phyloP scores from a whole-genome alignment of 2,329 filamentous ascomycete species.

The Gyromitra esculenta region DNA sequence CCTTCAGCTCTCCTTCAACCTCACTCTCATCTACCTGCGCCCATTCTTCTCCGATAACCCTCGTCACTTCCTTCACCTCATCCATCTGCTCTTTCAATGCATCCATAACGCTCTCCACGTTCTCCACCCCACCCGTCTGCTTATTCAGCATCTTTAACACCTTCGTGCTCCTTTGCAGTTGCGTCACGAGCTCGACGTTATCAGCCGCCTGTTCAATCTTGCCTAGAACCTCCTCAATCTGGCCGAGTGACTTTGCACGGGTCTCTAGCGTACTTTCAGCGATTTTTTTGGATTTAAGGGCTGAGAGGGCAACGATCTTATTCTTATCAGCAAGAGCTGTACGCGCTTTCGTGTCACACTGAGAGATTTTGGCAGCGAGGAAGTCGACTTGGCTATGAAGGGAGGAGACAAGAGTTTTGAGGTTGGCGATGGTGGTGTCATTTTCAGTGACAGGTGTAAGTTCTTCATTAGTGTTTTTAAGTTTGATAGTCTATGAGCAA shows the following conservation, averaged over 20 bases:
- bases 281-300: constrained; percentile 83
- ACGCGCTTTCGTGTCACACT: constrained; percentile 69
- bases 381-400: constrained; percentile 74
- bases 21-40: constrained; percentile 77
- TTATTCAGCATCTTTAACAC: constrained; percentile 78
- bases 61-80: constrained; percentile 82
- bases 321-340: constrained; percentile 78
- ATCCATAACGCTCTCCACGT: constrained; percentile 79
- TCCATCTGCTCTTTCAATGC: constrained; percentile 80
- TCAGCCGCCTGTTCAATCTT: constrained; percentile 86
- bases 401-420: constrained; percentile 76
- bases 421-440: constrained; percentile 81
- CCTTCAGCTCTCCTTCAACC: constrained; percentile 86
- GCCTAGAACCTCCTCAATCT: constrained; percentile 83
- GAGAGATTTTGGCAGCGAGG: constrained; percentile 67
- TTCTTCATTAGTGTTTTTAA: constrained; percentile 68
- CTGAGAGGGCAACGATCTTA: constrained; percentile 76
- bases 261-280: constrained; percentile 77
- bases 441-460: constrained; percentile 73
- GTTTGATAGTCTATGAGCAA: constrained; percentile 73
- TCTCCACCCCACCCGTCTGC: constrained; percentile 78
- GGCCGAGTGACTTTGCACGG: constrained; percentile 76
- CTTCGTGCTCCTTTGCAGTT: constrained; percentile 80
- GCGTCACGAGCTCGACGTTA: constrained; percentile 81
- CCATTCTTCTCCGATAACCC: constrained; percentile 72